Evolutionary conservation across 768 basidiomycete genomes (phyloP).

Genomic region (Gymnopilus dilepis): DNA sequence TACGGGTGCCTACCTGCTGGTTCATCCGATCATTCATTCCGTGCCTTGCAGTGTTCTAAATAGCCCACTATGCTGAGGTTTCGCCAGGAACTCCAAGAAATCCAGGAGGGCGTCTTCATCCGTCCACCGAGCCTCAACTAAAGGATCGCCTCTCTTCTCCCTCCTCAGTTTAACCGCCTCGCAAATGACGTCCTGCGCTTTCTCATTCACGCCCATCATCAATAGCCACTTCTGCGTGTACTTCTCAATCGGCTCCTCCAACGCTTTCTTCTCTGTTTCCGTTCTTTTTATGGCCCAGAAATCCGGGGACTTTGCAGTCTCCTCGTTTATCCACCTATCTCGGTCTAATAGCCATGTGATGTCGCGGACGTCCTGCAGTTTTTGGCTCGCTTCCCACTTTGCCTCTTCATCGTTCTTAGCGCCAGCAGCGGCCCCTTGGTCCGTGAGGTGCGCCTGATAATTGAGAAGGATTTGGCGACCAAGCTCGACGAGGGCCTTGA

Average conservation of each 20-base stretch:
- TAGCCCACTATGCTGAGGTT: background rate
- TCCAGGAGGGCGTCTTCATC: background rate
- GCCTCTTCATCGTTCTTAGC: background rate
- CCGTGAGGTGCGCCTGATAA: background rate
- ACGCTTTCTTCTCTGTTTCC: background rate
- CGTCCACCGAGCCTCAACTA: background rate
- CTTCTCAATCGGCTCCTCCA: background rate
- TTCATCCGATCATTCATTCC: too few species aligned
- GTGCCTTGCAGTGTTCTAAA: too few species aligned
- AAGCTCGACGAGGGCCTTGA: background rate
- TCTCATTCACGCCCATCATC: background rate
- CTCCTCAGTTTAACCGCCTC: background rate
- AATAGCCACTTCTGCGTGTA: background rate
- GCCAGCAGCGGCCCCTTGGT: background rate
- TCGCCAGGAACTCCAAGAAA: background rate
- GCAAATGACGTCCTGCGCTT: background rate
- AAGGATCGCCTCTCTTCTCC: background rate
- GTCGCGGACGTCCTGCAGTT: background rate
- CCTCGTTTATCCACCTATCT: background rate
- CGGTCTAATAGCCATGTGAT: background rate
- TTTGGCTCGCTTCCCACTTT: background rate
- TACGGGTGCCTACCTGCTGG: too few species aligned
- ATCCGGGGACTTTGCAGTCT: background rate
- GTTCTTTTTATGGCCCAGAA: too few species aligned
- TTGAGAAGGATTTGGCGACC: background rate